Evolutionary conservation across 1,139 yeast species (phyloP).

Genomic region (Blastobotrys proliferans): DNA sequence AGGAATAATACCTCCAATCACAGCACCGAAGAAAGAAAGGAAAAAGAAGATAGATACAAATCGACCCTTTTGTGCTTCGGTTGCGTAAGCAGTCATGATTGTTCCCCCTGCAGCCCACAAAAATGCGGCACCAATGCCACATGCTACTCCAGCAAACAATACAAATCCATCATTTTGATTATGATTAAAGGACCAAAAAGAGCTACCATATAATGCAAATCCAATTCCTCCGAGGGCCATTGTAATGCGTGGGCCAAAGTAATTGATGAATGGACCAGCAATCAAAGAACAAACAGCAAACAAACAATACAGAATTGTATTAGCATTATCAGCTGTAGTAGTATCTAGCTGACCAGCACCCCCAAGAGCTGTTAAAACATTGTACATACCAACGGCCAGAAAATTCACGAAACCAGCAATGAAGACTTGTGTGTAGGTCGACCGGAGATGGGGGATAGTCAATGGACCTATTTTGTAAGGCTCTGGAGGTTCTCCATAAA

Average conservation of each 20-base stretch:
- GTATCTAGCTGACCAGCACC: constrained; percentile 36
- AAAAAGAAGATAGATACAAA: constrained; percentile 42
- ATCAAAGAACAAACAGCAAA: constrained; percentile 53
- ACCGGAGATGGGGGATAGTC: constrained; percentile 1
- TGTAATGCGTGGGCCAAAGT: constrained; percentile 41
- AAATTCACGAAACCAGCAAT: constrained; percentile 42
- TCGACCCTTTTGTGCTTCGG: constrained; percentile 48
- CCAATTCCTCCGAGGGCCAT: constrained; percentile 50
- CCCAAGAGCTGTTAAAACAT: constrained; percentile 54
- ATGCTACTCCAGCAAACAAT: constrained; percentile 52
- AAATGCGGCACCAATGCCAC: constrained; percentile 52
- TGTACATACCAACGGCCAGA: constrained; percentile 50
- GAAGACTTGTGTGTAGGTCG: constrained; percentile 18
- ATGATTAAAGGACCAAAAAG: constrained; percentile 45
- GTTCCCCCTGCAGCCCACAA: constrained; percentile 59
- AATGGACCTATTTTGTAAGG: background rate
- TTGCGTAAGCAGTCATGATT: constrained; percentile 51
- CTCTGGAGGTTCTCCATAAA: background rate
- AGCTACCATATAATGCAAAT: constrained; percentile 48
- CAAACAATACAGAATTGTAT: constrained; percentile 48
- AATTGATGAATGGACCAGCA: constrained; percentile 51
- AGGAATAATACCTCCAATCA: constrained; percentile 26
- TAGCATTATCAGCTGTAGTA: constrained; percentile 43
- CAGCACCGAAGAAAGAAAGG: constrained; percentile 44
- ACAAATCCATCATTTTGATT: constrained; percentile 49